These are phyloP conservation scores for Solanum megistacrolobum DNA, from an alignment of 257 asterid species.

Conservation along the genomic window DNA sequence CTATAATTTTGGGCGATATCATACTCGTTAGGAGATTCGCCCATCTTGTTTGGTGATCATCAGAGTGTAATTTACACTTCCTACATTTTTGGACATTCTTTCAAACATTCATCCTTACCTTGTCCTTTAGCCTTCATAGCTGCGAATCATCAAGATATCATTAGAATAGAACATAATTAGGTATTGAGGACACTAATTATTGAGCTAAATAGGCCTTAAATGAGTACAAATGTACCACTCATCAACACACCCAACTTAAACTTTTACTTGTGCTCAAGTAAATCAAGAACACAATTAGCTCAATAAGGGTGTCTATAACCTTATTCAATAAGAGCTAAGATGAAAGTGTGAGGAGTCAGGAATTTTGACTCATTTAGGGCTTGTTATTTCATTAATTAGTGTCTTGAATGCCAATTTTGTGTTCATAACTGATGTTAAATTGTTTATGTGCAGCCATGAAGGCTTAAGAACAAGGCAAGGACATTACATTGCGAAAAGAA, in stretches of 20 bases:
- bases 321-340: no score
- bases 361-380: no score
- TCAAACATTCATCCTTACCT: neutral
- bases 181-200: neutral
- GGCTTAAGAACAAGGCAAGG: no score
- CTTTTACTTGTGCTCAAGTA: neutral
- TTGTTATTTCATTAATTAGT: no score
- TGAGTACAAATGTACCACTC: neutral
- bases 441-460: no score
- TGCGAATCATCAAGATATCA: no score
- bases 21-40: neutral
- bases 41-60: neutral
- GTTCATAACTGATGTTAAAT: no score
- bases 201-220: neutral
- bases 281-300: neutral
- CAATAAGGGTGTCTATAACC: no score
- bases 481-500: no score
- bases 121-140: neutral
- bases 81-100: neutral
- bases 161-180: neutral
- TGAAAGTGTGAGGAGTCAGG: no score
- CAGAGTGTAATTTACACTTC: neutral
- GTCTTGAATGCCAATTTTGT: no score
- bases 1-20: neutral
- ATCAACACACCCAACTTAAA: neutral